phyloP scores from a whole-genome alignment of 2,329 filamentous ascomycete species.

The Botrytis byssoidea region DNA sequence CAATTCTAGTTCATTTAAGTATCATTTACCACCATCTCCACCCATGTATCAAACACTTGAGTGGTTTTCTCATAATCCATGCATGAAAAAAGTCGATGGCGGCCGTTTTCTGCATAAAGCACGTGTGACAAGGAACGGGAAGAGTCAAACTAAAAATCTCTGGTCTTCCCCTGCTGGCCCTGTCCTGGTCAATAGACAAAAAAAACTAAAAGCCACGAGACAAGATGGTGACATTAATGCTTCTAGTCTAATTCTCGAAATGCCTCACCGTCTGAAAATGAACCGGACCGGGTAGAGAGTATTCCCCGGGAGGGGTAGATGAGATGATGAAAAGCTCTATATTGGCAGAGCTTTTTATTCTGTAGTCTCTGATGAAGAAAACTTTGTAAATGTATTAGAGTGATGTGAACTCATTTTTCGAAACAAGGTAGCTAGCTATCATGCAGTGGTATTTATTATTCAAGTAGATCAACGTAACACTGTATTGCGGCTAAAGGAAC shows the following conservation, averaged over 20 bases:
- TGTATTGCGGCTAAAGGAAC: background rate
- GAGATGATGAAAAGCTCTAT: background rate
- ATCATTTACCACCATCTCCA: background rate
- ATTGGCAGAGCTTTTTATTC: background rate
- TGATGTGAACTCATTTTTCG: background rate
- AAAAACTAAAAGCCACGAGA: slow-evolving; percentile 18
- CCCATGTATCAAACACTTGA: background rate
- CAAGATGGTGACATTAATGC: background rate
- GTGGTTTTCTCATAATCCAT: background rate
- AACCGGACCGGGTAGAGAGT: background rate
- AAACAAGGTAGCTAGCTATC: background rate
- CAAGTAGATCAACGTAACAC: background rate
- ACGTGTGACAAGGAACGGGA: slow-evolving; percentile 19
- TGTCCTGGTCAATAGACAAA: background rate
- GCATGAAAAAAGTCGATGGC: background rate
- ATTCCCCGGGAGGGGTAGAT: background rate
- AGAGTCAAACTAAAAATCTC: background rate
- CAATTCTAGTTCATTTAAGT: background rate
- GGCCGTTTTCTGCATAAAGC: slow-evolving; percentile 19
- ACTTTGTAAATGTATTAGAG: background rate
- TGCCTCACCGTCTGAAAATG: slow-evolving; percentile 16
- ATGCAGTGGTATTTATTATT: background rate
- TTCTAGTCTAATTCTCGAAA: slow-evolving; percentile 12
- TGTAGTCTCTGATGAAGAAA: background rate
- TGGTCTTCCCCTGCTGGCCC: background rate